Evolutionary conservation across 2,329 filamentous ascomycete genomes (phyloP), one percentile per base, ranked within the genome.

Genomic region (Apiospora sp.): DNA sequence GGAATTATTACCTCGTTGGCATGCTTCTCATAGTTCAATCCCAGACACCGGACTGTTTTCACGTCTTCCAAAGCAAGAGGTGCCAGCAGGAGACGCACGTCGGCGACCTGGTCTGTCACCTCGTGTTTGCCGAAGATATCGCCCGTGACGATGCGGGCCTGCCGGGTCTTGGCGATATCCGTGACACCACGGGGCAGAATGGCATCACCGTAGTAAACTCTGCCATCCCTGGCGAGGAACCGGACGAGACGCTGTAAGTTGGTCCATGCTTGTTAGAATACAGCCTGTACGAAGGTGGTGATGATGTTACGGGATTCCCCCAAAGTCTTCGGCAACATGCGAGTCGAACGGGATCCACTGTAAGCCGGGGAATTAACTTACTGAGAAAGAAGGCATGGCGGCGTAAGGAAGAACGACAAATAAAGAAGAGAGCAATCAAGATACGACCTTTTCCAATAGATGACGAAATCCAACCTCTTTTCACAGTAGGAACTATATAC

Each of bases 141-240:
- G 49, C 92, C 92, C 24, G 84, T 84, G 75, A 94, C 89, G 68
- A 94, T 84, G 69, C 83, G 88, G 30, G 92, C 92, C 76, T 88
- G 86, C 69, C 84, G 89, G 1, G 88, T 87, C 82, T 90, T 87
- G 73, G 88, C 83, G 74, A 93, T 87, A 77, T 94, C 90, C 68
- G 81, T 88, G 51, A 87, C 83, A 27, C 90, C 91, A 0, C 82
- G 71, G 4, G 91, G 90, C 27, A 94, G 87, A 72, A 94, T 89
- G 73, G 93, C 92, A 82, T 95, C 92, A 76, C 93, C 93, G 75
- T 94, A 93, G 82, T 93, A 92, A 48, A 89, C 87, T 72, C 86
- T 86, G 80, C 92, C 92, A 78, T 94, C 91, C 77, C 88, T 90
- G 77, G 92, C 90, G 12, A 94, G 87, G 83, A 94, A 95, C 71